phyloP scores from a whole-genome alignment of 768 basidiomycete species.

The Tephrocybe sp. region DNA sequence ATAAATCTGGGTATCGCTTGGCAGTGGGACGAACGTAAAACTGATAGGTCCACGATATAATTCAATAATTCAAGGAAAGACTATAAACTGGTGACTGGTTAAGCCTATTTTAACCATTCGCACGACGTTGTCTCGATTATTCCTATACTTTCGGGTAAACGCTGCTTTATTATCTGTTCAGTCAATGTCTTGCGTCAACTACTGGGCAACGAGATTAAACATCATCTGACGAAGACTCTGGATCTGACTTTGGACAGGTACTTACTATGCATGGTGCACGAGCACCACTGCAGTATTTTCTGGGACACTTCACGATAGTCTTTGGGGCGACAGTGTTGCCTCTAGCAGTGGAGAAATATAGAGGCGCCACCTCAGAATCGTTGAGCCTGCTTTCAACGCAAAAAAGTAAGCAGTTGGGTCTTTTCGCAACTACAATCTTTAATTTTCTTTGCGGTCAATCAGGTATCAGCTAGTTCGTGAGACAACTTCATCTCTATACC shows the following conservation, averaged over 20 bases:
- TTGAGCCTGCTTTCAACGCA: slow-evolving; percentile 30
- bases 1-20: slow-evolving; percentile 16
- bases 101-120: slow-evolving; percentile 22
- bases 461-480: slow-evolving; percentile 29
- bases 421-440: not conserved
- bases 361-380: slow-evolving; percentile 31
- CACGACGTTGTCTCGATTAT: slow-evolving; percentile 24
- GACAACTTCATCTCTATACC: slow-evolving; percentile 21
- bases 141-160: slow-evolving; percentile 16
- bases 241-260: slow-evolving; percentile 6
- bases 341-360: slow-evolving; percentile 29
- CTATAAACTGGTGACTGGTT: not conserved
- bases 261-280: too few species aligned
- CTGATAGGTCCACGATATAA: not conserved
- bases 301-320: slow-evolving; percentile 5
- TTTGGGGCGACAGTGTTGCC: slow-evolving; percentile 34
- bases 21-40: slow-evolving; percentile 12
- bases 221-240: slow-evolving; percentile 12
- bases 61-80: too few species aligned
- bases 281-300: too few species aligned
- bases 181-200: slow-evolving; percentile 22
- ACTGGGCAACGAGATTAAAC: slow-evolving; percentile 16
- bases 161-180: slow-evolving; percentile 20
- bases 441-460: not conserved
- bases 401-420: slow-evolving; percentile 19